Evolutionary conservation across 192 early-diverging fungal genomes (phyloP), one percentile per base, ranked within the genome.

Genomic region (Coemansia sp.): DNA sequence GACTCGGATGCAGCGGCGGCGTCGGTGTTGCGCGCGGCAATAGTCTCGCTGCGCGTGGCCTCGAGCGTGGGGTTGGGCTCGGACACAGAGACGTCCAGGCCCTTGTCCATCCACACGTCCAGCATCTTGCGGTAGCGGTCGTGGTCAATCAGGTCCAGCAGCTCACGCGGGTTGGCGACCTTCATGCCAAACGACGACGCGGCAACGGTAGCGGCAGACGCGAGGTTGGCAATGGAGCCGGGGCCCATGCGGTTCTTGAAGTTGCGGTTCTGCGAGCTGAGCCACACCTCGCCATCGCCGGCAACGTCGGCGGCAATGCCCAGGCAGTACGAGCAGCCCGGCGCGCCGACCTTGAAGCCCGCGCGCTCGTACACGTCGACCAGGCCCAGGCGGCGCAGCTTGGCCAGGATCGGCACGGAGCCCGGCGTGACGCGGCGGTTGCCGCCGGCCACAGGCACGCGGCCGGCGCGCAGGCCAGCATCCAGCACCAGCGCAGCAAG

Each of bases 201-300:
- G 18, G 89, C 89, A 16, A 91, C 89, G 11, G 88, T 89, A 38
- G 89, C 87, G 12, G 89, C 89, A 16, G 88, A 89, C 19, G 85
- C 83, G 30, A 91, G 78, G 73, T 91, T 91, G 51, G 82, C 89
- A 49, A 91, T 91, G 29, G 86, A 85, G 45, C 89, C 89, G 49
- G 87, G 86, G 22, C 89, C 89, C 89, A 91, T 91, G 59, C 89
- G 85, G 75, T 91, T 91, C 77, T 86, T 87, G 67, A 91, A 91
- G 71, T 91, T 91, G 63, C 89, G 84, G 83, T 91, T 91, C 81
- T 91, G 89, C 54, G 88, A 89, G 66, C 85, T 87, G 54, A 91
- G 78, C 89, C 89, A 91, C 11, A 91, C 83, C 69, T 91, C 88
- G 33, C 89, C 89, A 35, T 88, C 88, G 35, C 85, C 83, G 42